A percentile compares a stretch with the other conserved stretches of the same genome.
phyloP scores from a whole-genome alignment of 2,329 filamentous ascomycete species.

The Colletotrichum liriopes region DNA sequence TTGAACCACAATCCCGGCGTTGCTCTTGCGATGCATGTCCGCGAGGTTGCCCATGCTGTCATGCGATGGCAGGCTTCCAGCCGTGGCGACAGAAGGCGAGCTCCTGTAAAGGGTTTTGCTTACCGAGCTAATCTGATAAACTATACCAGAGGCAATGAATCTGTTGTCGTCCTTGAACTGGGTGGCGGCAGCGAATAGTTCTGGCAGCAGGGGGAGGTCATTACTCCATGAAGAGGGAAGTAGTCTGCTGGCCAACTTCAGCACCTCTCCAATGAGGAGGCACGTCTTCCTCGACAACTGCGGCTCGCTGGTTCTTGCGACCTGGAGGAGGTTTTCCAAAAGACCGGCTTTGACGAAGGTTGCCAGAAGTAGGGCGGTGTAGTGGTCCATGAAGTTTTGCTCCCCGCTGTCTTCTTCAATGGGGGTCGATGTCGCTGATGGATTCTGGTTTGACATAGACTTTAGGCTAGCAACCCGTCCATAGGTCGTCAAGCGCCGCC shows the following conservation, averaged over 20 bases:
- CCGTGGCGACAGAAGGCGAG: constrained; percentile 59
- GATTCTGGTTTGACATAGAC: constrained; percentile 64
- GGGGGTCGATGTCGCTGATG: constrained; percentile 55
- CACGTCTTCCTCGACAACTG: constrained; percentile 90
- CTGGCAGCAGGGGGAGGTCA: constrained; percentile 88
- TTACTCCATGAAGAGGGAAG: constrained; percentile 87
- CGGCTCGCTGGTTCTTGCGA: constrained; percentile 77
- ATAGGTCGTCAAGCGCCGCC: constrained; percentile 93
- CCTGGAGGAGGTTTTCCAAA: constrained; percentile 72
- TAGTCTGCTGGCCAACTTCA: constrained; percentile 90
- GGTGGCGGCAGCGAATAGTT: constrained; percentile 84
- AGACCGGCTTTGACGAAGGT: constrained; percentile 88
- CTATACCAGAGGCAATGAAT: constrained; percentile 88
- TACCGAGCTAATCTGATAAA: constrained; percentile 98
- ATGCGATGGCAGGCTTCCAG: constrained; percentile 57
- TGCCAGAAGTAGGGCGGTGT: constrained; percentile 89
- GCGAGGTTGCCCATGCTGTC: constrained; percentile 65
- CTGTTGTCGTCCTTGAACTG: constrained; percentile 80
- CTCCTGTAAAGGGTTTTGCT: constrained; percentile 93
- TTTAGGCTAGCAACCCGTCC: constrained; percentile 92
- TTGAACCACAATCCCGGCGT: constrained; percentile 65
- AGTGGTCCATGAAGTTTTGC: constrained; percentile 93
- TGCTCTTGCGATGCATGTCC: constrained; percentile 71
- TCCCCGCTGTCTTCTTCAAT: constrained; percentile 78
- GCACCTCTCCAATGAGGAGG: constrained; percentile 88